Conservation (phyloP, 2,329 filamentous ascomycete species). For the Periconia sp. region DNA sequence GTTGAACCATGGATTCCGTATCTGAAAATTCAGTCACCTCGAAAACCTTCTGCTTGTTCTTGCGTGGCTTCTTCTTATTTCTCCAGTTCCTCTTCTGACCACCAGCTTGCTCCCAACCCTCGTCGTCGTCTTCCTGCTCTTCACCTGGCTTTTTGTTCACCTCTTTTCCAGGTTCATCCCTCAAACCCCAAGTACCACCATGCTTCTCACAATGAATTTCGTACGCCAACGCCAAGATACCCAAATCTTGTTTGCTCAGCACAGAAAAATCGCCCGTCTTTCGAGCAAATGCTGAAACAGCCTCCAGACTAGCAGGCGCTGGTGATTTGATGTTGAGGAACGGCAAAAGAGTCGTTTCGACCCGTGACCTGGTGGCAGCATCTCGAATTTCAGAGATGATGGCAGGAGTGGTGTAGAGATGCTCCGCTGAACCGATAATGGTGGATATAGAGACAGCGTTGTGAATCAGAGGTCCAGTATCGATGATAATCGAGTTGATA, state of each 20-base stretch:
- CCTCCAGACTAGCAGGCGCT: conserved; percentile 72
- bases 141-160: conserved; percentile 57
- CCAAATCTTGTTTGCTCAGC: conserved; percentile 84
- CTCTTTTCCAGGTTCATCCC: conserved; percentile 78
- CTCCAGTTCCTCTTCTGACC: conserved; percentile 5
- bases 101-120: conserved; percentile 10
- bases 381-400: conserved; percentile 89
- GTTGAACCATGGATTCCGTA: not conserved
- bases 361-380: conserved; percentile 73
- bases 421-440: conserved; percentile 73
- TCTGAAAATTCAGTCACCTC: not conserved
- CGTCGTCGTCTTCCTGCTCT: conserved; percentile 8
- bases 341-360: conserved; percentile 82
- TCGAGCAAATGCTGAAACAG: conserved; percentile 81
- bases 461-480: conserved; percentile 90
- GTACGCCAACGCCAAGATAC: conserved; percentile 86
- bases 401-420: conserved; percentile 69
- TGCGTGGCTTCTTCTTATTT: not conserved
- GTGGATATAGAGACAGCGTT: conserved; percentile 86
- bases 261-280: conserved; percentile 88
- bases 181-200: conserved; percentile 82
- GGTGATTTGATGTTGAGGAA: conserved; percentile 81
- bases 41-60: not conserved
- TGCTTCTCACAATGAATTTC: conserved; percentile 93
- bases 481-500: conserved; percentile 81